Conservation (phyloP, 163 green algal genomes). For the Trebouxiophyceae sp. region DNA sequence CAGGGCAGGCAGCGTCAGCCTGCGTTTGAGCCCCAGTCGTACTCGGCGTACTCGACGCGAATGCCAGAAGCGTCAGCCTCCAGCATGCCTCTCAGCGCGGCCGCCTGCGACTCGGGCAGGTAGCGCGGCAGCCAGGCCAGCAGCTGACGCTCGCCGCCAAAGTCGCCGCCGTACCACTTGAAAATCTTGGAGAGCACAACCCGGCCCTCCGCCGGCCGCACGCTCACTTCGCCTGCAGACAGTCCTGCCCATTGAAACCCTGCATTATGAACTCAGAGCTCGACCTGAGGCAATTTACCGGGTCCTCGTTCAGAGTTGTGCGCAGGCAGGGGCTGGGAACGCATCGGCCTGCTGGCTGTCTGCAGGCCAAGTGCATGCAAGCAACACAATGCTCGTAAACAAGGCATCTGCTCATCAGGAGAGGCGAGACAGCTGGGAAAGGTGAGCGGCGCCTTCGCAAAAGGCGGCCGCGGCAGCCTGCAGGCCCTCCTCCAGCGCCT, state of each 20-base stretch:
- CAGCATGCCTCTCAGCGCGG: constrained; percentile 40
- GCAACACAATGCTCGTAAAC: too few relatives aligned
- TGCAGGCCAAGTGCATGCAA: too few relatives aligned
- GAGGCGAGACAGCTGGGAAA: too few relatives aligned
- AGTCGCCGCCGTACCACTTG: constrained; percentile 44
- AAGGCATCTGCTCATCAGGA: too few relatives aligned
- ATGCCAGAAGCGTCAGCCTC: constrained; percentile 8
- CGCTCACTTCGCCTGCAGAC: constrained; percentile 45
- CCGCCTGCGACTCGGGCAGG: constrained; percentile 42
- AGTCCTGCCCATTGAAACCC: too few relatives aligned
- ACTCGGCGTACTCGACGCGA: constrained; percentile 46
- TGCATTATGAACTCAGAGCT: too few relatives aligned
- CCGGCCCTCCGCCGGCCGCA: constrained; percentile 28
- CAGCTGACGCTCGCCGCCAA: constrained; percentile 13
- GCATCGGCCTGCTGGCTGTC: too few relatives aligned
- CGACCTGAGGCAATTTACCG: too few relatives aligned
- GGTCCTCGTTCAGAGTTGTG: too few relatives aligned
- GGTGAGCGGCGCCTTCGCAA: constrained; percentile 23
- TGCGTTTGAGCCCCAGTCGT: constrained; percentile 62
- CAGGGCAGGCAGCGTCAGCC: too few relatives aligned
- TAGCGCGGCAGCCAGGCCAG: constrained; percentile 20
- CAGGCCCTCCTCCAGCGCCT: constrained; percentile 74
- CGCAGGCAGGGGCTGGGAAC: too few relatives aligned
- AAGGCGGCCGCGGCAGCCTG: constrained; percentile 46
- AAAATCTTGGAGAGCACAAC: constrained; percentile 82